Evolutionary conservation across 192 early-diverging fungal genomes (phyloP), one percentile per base, ranked within the genome.

Genomic region (Allomyces javanicus): DNA sequence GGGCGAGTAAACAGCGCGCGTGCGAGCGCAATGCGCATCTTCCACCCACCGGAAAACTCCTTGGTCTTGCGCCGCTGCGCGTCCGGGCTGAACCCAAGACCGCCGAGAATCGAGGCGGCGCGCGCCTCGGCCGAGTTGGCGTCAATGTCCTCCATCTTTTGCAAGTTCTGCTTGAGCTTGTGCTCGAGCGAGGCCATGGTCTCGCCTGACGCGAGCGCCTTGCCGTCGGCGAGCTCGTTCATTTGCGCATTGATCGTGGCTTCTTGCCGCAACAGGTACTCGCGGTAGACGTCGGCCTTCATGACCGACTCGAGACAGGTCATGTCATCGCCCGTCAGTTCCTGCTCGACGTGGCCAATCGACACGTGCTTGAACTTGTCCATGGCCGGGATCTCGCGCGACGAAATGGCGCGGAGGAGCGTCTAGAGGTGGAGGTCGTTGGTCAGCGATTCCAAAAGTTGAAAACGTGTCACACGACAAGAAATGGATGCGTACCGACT

Each of bases 1-100:
- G 97, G 97, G 64, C 87, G 90, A 72, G 92, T 91, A 80, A 99
- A 99, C 71, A 99, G 83, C 3, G 97, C 94, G 66, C 91, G 85
- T 7, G 95, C 94, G 65, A 99, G 83, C 4, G 94, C 89, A 62
- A 99, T 83, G 70, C 97, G 84, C 97, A 99, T 99, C 69, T 95
- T 86, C 97, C 97, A 99, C 73, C 97, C 97, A 76, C 97, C 97
- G 66, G 93, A 96, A 66, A 99, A 88, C 72, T 91, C 89, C 76
- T 84, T 90, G 58, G 97, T 99, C 44, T 89, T 87, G 68, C 83
- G 76, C 66, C 83, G 76, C 72, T 95, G 91, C 66, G 85, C 84
- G 22, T 77, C 79, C 23, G 83, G 68, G 69, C 78, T 77, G 74
- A 99, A 99, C 21, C 97, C 97, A 63, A 99, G 87, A 87, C 97